Percentiles rank a stretch among this genome's conserved stretches.
These are phyloP conservation scores for Mycotypha africana DNA, from an alignment of 371 early-diverging fungal species.

Conservation along the genomic window DNA sequence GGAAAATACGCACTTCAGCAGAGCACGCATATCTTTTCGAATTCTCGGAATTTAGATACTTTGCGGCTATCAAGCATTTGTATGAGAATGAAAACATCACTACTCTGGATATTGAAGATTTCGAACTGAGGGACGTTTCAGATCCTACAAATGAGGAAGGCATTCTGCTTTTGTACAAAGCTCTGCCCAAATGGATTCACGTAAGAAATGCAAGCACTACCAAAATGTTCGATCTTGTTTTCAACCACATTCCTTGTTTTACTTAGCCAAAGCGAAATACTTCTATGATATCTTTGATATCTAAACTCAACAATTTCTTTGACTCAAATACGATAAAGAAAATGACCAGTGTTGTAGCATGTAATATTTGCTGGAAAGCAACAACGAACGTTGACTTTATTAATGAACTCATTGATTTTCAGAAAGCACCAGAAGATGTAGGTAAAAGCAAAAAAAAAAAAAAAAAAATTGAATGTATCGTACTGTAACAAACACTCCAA, in stretches of 20 bases:
- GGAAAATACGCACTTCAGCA: conserved; percentile 24
- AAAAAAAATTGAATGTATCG: too few relatives aligned
- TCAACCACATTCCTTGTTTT: too few relatives aligned
- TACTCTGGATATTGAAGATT: conserved; percentile 52
- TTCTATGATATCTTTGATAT: conserved; percentile 50
- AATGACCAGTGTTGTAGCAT: conserved; percentile 43
- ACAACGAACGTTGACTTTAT: conserved; percentile 31
- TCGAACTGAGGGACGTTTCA: conserved; percentile 41
- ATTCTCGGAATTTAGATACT: conserved; percentile 52
- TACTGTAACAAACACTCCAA: too few relatives aligned
- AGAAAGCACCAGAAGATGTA: conserved; percentile 43
- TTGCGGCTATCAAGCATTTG: conserved; percentile 51
- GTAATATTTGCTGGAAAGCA: conserved; percentile 46
- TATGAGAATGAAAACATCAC: conserved; percentile 52
- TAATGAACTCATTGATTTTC: conserved; percentile 38
- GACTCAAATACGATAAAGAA: conserved; percentile 44
- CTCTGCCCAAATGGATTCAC: conserved; percentile 43
- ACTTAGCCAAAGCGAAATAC: conserved; percentile 23
- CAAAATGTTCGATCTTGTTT: too few relatives aligned
- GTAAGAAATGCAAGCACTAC: too few relatives aligned
- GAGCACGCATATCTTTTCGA: conserved; percentile 34
- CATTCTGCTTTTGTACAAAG: conserved; percentile 36
- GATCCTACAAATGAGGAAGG: conserved; percentile 3
- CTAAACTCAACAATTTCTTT: conserved; percentile 33
- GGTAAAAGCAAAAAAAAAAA: too few relatives aligned